phyloP scores from a whole-genome alignment of 75 land plant species.

The Chamaecyparis obtusa region DNA sequence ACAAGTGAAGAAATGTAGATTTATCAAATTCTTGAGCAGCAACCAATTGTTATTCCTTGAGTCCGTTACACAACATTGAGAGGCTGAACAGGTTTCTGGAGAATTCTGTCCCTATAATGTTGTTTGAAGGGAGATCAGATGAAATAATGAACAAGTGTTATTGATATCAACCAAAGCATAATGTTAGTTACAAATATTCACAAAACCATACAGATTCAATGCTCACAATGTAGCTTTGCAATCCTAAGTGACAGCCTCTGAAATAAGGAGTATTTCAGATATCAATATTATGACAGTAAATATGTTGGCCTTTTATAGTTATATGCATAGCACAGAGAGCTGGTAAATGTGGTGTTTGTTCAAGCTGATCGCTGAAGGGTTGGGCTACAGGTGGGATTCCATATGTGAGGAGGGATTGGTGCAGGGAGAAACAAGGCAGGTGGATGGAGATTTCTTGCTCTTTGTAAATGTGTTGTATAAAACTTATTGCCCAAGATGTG shows the following conservation, averaged over 20 bases:
- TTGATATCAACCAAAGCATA: neutral
- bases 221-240: neutral
- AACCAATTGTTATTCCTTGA: neutral
- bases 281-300: neutral
- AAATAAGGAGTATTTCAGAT: neutral
- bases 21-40: neutral
- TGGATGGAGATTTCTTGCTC: neutral
- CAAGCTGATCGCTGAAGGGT: neutral
- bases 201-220: neutral
- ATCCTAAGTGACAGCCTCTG: neutral
- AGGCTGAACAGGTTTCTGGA: too few relatives aligned
- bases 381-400: neutral
- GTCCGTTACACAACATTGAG: neutral
- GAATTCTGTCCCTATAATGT: too few relatives aligned
- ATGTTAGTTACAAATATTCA: neutral
- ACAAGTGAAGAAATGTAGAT: neutral
- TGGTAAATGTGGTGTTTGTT: neutral
- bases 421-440: neutral
- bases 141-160: neutral
- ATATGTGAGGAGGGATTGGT: neutral
- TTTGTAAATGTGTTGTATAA: neutral
- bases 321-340: neutral
- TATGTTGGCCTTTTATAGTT: neutral
- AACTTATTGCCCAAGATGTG: neutral
- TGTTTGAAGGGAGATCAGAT: neutral